phyloP scores from a whole-genome alignment of 169 alveolate species.

The Plasmodium cynomolgi region DNA sequence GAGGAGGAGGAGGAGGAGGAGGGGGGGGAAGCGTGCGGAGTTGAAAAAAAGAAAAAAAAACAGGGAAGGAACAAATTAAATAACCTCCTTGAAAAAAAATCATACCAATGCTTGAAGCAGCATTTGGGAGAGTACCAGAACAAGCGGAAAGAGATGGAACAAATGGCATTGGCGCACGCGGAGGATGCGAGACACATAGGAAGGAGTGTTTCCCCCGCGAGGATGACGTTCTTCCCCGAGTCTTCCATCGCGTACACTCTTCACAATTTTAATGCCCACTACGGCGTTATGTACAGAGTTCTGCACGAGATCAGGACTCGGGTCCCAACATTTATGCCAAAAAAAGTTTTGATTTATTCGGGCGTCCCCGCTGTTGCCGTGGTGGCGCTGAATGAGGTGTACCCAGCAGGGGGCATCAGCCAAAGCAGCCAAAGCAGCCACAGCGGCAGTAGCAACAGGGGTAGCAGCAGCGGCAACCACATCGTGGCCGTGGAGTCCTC shows the following conservation, averaged over 20 bases:
- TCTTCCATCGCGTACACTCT: slow-evolving; percentile 86
- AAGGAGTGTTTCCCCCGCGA: slow-evolving; percentile 29
- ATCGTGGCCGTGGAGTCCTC: slow-evolving; percentile 81
- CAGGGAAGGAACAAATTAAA: slow-evolving; percentile 45
- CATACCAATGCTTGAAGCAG: slow-evolving; percentile 73
- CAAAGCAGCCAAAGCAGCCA: too few species aligned
- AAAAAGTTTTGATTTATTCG: not conserved
- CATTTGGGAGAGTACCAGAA: slow-evolving; percentile 71
- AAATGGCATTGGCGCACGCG: slow-evolving; percentile 79
- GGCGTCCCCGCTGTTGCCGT: slow-evolving; percentile 64
- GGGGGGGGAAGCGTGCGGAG: not conserved
- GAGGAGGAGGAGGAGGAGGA: not conserved
- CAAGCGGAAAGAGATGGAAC: slow-evolving; percentile 84
- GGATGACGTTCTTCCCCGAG: slow-evolving; percentile 43
- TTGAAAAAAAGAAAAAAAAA: slow-evolving; percentile 16
- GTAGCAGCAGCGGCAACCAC: slow-evolving; percentile 29
- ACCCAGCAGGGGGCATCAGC: not conserved
- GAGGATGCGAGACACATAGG: slow-evolving; percentile 84
- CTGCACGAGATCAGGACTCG: slow-evolving; percentile 80
- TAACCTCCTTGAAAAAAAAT: slow-evolving; percentile 73
- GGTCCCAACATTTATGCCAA: slow-evolving; percentile 67
- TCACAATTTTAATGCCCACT: slow-evolving; percentile 87
- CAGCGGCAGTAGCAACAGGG: too few species aligned
- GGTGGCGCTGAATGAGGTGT: slow-evolving; percentile 53
- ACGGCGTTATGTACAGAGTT: slow-evolving; percentile 84